phyloP scores from a whole-genome alignment of 345 rosid genomes.

The Eucalyptus microcorys region DNA sequence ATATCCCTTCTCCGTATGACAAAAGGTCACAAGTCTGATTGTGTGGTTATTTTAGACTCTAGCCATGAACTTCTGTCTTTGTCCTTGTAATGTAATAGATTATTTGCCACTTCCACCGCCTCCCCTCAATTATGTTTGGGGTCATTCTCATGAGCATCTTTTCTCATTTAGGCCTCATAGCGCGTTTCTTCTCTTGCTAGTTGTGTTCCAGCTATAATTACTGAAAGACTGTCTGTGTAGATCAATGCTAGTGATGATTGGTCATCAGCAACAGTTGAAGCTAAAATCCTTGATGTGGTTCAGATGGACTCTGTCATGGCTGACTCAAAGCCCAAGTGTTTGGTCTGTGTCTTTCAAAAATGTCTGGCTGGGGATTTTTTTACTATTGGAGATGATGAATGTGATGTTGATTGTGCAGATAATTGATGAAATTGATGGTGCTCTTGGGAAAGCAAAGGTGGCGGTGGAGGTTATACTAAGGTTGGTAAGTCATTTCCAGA shows the following conservation, averaged over 20 bases:
- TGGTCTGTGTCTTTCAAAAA: background rate
- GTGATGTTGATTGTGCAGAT: constrained; percentile 35
- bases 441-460: constrained; percentile 93
- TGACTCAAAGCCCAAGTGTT: constrained; percentile 83
- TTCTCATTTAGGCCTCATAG: background rate
- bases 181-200: background rate
- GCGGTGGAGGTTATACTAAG: constrained; percentile 85
- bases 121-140: background rate
- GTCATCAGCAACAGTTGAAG: constrained; percentile 69
- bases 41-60: background rate
- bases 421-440: constrained; percentile 98
- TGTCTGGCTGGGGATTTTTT: background rate
- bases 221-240: constrained; percentile 15
- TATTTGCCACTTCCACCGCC: background rate
- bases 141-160: background rate
- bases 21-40: background rate
- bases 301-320: constrained; percentile 94
- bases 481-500: constrained; percentile 39
- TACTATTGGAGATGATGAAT: background rate
- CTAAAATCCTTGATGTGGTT: constrained; percentile 88
- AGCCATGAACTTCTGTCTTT: background rate
- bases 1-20: background rate
- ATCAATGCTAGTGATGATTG: constrained; percentile 96
- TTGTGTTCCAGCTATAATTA: background rate
- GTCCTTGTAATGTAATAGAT: background rate